Evolutionary conservation across 495 filamentous ascomycete genomes (phyloP).

Genomic region (Aspergillus bridgeri): DNA sequence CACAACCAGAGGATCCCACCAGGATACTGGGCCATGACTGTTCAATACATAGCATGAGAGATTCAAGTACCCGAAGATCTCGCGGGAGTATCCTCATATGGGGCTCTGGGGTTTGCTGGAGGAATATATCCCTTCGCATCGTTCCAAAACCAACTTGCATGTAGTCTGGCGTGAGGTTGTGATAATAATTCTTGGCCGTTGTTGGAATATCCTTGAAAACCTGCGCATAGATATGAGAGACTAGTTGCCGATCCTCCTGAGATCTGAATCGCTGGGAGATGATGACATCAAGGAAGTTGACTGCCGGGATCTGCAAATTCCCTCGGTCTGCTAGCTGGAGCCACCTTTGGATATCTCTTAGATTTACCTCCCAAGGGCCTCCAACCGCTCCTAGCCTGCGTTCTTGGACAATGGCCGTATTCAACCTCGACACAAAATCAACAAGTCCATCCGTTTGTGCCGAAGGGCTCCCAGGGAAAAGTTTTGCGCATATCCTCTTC

Average conservation of each 20-base stretch:
- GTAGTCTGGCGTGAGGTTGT: slow-evolving; percentile 63
- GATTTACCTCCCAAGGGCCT: slow-evolving; percentile 95
- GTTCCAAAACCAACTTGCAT: slow-evolving; percentile 79
- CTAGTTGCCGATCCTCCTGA: slow-evolving; percentile 57
- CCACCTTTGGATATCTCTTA: slow-evolving; percentile 91
- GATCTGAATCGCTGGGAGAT: slow-evolving; percentile 87
- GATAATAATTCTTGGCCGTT: slow-evolving; percentile 46
- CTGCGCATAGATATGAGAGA: slow-evolving; percentile 60
- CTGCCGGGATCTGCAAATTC: slow-evolving; percentile 52
- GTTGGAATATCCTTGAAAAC: slow-evolving; percentile 44
- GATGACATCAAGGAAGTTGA: slow-evolving; percentile 73
- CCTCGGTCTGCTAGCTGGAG: slow-evolving; percentile 61
- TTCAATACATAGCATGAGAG: slow-evolving; percentile 80
- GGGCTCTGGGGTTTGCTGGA: slow-evolving; percentile 54
- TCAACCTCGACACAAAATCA: slow-evolving; percentile 75
- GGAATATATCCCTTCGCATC: slow-evolving; percentile 54
- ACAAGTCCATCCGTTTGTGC: slow-evolving; percentile 61
- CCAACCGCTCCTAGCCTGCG: slow-evolving; percentile 72
- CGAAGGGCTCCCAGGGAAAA: slow-evolving; percentile 60
- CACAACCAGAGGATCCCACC: slow-evolving; percentile 78
- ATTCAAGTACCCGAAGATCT: slow-evolving; percentile 69
- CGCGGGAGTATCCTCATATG: slow-evolving; percentile 54
- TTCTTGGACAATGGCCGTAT: slow-evolving; percentile 61
- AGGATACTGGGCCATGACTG: slow-evolving; percentile 86
- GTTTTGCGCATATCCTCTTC: slow-evolving; percentile 70